Base-by-base conservation (phyloP, 2,329 filamentous ascomycete species). In the Alternaria brassicae region DNA sequence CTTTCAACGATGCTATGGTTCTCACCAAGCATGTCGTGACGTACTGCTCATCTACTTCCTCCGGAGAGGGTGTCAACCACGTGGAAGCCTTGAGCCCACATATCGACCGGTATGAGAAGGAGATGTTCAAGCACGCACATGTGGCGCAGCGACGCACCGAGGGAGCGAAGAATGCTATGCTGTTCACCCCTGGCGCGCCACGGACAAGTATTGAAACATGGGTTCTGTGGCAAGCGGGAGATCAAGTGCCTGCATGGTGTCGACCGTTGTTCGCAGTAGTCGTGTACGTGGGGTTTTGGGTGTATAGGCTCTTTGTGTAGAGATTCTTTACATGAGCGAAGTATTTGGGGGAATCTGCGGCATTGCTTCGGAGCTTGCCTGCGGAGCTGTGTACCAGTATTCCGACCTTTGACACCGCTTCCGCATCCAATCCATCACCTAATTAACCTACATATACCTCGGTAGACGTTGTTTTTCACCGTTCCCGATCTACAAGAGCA, bases 121-220 rank as follows among this genome's bases (percentile, higher is more conserved):
- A 73, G n/a, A 78, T 80, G 77, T 78, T 78, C 49, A 54, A 44
- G n/a, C 65, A 75, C 7, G 74, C 75, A n/a, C 74, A 72, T 13
- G 63, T 66, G 42, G 75, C 65, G n/a, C 72, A 77, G 51, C 62
- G 72, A 39, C 40, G 72, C 54, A 80, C 77, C 9, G 81, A 81
- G 47, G 82, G 84, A 54, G 67, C 80, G 66, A 80, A 81, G 67
- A 72, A 76, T 28, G 75, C 80, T 37, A 84, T 81, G 80, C 78
- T 85, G 65, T 82, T 83, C 58, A 83, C 80, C 0, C 75, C 78
- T 3, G 81, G 79, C 2, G 79, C 80, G 9, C 83, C 84, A 17
- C 72, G 79, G 42, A 71, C 75, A 4, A 72, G 78, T 15, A 81
- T 86, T 53, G 78, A 81, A 23, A 75, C 64, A 25, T 80, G 60